Evolutionary conservation across 345 rosid species (phyloP).

Genomic region (Eutrema heterophyllum): DNA sequence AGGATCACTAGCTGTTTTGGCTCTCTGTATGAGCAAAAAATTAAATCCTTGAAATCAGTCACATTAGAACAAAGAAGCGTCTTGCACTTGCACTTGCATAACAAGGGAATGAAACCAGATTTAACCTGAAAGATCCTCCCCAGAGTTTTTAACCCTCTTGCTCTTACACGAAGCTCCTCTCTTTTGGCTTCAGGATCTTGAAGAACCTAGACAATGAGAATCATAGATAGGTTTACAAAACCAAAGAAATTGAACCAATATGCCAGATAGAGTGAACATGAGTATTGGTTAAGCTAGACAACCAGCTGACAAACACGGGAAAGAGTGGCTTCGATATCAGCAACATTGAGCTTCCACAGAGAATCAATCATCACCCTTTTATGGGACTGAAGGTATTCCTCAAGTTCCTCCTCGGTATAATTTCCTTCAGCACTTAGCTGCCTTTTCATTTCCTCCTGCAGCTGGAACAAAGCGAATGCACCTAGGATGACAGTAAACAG

Average conservation of each 20-base stretch:
- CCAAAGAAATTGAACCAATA: constrained; percentile 12
- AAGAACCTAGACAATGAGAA: constrained; percentile 61
- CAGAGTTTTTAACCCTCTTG: constrained; percentile 87
- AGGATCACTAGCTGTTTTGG: constrained; percentile 56
- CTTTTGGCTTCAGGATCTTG: constrained; percentile 77
- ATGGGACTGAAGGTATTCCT: constrained; percentile 76
- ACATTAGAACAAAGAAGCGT: constrained; percentile 14
- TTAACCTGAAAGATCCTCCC: constrained; percentile 93
- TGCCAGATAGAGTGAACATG: neutral
- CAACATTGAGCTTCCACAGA: constrained; percentile 96
- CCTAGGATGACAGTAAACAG: constrained; percentile 46
- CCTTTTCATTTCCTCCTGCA: constrained; percentile 97
- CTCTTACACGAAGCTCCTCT: constrained; percentile 90
- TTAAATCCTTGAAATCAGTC: neutral
- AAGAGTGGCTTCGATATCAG: constrained; percentile 95
- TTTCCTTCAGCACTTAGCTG: constrained; percentile 80
- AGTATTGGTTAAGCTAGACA: constrained; percentile 32
- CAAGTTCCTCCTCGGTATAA: constrained; percentile 87
- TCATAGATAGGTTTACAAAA: constrained; percentile 21
- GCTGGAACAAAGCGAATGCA: constrained; percentile 93
- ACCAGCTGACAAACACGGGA: constrained; percentile 98
- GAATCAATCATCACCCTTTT: constrained; percentile 93
- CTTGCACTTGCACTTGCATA: too few species aligned
- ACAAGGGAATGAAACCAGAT: neutral
- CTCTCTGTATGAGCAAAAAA: constrained; percentile 41